Evolutionary conservation across 2,329 filamentous ascomycete species (phyloP).

Genomic region (Penicillium crustosum): DNA sequence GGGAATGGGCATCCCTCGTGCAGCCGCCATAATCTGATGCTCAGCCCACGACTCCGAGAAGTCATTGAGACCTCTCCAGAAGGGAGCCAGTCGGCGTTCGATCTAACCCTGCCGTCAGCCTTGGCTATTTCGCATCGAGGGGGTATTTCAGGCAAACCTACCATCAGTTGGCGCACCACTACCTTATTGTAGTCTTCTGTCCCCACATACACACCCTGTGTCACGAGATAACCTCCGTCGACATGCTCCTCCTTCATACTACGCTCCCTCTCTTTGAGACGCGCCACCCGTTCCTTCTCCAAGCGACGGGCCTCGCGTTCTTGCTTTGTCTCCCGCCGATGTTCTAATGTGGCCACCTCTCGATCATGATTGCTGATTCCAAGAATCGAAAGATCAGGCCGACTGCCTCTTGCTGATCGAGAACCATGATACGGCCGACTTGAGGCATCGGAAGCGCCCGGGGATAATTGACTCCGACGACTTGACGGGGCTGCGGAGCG

Average conservation of each 20-base stretch:
- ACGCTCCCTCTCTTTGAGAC: constrained; percentile 81
- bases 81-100: constrained; percentile 86
- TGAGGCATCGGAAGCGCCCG: constrained; percentile 33
- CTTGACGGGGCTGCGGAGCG: constrained; percentile 33
- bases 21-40: constrained; percentile 89
- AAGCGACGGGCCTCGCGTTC: constrained; percentile 84
- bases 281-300: constrained; percentile 73
- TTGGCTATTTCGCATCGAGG: constrained; percentile 1
- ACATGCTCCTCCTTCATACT: constrained; percentile 91
- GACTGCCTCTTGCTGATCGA: constrained; percentile 53
- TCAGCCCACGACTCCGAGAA: constrained; percentile 88
- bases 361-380: constrained; percentile 54
- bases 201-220: constrained; percentile 88
- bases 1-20: constrained; percentile 78
- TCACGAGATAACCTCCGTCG: constrained; percentile 92
- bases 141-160: constrained; percentile 45
- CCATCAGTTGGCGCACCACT: constrained; percentile 85
- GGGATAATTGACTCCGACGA: constrained; percentile 34
- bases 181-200: constrained; percentile 90
- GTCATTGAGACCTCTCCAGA: constrained; percentile 92
- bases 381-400: constrained; percentile 61
- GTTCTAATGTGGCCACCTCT: constrained; percentile 53
- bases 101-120: constrained; percentile 60
- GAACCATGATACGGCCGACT: constrained; percentile 37
- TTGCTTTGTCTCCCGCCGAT: constrained; percentile 81